Percentiles rank a stretch among this genome's conserved stretches.
Evolutionary conservation across 208 protist species (phyloP).

Genomic region (Trypanosoma platydactyli): DNA sequence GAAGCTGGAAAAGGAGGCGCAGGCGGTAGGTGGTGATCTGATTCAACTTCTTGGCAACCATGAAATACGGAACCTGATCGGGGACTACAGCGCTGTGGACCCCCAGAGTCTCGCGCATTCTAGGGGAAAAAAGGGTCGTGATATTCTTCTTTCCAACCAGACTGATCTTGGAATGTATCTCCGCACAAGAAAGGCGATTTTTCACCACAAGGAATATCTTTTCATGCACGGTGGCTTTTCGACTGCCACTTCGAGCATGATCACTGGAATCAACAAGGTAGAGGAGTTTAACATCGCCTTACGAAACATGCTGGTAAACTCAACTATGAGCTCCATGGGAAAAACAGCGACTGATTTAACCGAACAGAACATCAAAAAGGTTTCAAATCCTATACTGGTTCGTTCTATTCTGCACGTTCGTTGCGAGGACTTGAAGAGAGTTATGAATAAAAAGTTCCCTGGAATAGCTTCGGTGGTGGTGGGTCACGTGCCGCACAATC

Average conservation of each 20-base stretch:
- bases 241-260: conserved; percentile 61
- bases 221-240: conserved; percentile 93
- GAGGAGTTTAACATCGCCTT: conserved; percentile 80
- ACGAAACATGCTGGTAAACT: conserved; percentile 57
- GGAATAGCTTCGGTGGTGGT: conserved; percentile 86
- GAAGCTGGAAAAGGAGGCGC: conserved; percentile 68
- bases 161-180: conserved; percentile 72
- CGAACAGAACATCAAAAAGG: conserved; percentile 65
- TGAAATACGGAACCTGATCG: conserved; percentile 88
- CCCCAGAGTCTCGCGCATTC: conserved; percentile 39
- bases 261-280: conserved; percentile 71
- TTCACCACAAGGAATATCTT: conserved; percentile 78
- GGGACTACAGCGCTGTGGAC: conserved; percentile 80
- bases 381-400: conserved; percentile 87
- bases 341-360: conserved; percentile 54
- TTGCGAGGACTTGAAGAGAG: conserved; percentile 61
- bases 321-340: conserved; percentile 63
- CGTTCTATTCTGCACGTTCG: conserved; percentile 82
- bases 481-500: conserved; percentile 86
- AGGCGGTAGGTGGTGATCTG: conserved; percentile 70
- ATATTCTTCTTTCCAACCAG: conserved; percentile 64
- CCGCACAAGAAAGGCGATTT: conserved; percentile 75
- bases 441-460: conserved; percentile 73
- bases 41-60: conserved; percentile 91
- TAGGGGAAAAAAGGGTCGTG: conserved; percentile 63